A percentile compares a stretch with the other conserved stretches of the same genome.
phyloP scores from a whole-genome alignment of 2,329 filamentous ascomycete species.

The Rugonectria rugulosa region DNA sequence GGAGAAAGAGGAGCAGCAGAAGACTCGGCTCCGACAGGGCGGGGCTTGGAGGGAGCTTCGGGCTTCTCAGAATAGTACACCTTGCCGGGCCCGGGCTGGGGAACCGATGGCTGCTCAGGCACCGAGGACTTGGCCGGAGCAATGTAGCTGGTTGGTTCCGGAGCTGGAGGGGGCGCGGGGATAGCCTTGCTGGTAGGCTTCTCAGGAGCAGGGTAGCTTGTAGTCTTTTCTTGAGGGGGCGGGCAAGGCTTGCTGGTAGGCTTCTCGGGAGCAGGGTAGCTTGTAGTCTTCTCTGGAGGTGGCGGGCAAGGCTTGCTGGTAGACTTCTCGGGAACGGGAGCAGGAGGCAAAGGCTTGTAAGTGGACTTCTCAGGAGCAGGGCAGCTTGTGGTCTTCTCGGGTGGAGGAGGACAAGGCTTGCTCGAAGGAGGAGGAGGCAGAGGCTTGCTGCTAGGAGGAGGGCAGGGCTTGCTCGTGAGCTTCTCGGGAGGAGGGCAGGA shows the following conservation, averaged over 20 bases:
- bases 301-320: background rate
- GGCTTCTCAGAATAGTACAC: background rate
- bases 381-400: background rate
- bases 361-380: background rate
- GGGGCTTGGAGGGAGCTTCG: background rate
- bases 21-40: conserved; percentile 3
- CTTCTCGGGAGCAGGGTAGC: background rate
- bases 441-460: conserved; percentile 8
- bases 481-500: background rate
- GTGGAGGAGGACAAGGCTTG: background rate
- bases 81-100: conserved; percentile 3
- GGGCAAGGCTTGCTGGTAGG: background rate
- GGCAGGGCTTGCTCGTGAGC: conserved; percentile 5
- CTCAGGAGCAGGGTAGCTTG: too few relatives aligned
- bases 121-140: conserved; percentile 4
- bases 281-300: too few relatives aligned
- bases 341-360: background rate
- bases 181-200: background rate
- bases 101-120: conserved; percentile 1
- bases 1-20: conserved; percentile 17
- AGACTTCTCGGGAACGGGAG: background rate
- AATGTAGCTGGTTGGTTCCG: conserved; percentile 12
- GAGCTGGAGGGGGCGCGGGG: conserved; percentile 17
- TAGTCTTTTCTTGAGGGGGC: too few relatives aligned
- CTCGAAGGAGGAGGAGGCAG: conserved; percentile 13